Base-by-base conservation (phyloP, 345 rosid species). In the Xanthoceras sorbifolium region DNA sequence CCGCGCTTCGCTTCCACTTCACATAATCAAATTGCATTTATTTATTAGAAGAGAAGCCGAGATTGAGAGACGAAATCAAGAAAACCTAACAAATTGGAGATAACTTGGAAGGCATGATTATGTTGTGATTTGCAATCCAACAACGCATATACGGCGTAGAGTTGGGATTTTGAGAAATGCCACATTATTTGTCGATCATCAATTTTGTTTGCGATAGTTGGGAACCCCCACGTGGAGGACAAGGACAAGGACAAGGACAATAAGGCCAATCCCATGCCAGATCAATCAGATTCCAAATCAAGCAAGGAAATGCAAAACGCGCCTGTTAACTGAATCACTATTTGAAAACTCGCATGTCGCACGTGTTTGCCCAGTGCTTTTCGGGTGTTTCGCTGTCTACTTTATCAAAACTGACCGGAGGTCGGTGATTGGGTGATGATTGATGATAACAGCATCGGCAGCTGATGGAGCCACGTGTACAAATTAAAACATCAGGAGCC, bases 1-100 rank as follows among this genome's bases (percentile, higher is more conserved):
- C 67, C 65, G 72, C 71, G 78, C 79, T 60, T 76, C 76, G 69
- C 87, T 76, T 82, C 28, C 22, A 76, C 84, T 82, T 70, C 67
- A 84, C 77, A 73, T 32, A 36, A 64, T 50, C 70, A 44, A 15
- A 17, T 44, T 17, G 55, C 38, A 32, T 67, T 50, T n/a, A 31
- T 72, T 40, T 34, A 7, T 48, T 48, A 34, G 71, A 18, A 2
- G 55, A 59, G 55, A 78, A 55, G 8, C n/a, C 22, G 17, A 25
- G 7, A 52, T 6, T 18, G 5, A 40, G 18, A 57, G 62, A 57
- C 28, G 62, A 57, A 57, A 57, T 57, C 62, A 69, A 40, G 46
- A 31, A 31, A 69, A 61, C 59, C 61, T 69, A 17, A 34, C 60
- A 50, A 3, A 4, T 50, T 57, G 59, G 70, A 38, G 62, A 31